Evolutionary conservation across 2,329 filamentous ascomycete genomes (phyloP).

Genomic region (Fusarium chlamydosporum): DNA sequence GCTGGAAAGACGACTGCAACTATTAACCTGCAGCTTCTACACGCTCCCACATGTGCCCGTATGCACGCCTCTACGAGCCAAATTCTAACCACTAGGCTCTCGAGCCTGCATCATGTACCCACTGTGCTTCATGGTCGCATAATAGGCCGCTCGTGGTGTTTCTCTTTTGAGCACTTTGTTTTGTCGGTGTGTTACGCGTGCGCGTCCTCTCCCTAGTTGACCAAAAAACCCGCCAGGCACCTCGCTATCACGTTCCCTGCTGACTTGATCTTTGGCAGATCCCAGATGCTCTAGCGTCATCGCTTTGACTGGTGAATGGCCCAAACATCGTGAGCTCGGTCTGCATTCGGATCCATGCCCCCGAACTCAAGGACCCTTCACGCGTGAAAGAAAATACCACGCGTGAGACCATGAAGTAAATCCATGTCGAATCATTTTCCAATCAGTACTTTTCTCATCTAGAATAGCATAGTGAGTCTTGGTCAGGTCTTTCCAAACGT

Average conservation of each 20-base stretch:
- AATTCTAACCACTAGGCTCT: constrained; percentile 47
- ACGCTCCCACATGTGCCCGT: constrained; percentile 42
- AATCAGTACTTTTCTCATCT: neutral
- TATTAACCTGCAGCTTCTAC: constrained; percentile 36
- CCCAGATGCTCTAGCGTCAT: constrained; percentile 45
- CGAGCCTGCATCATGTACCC: constrained; percentile 51
- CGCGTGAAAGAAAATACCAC: constrained; percentile 31
- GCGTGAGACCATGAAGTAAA: constrained; percentile 1
- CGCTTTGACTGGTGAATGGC: constrained; percentile 36
- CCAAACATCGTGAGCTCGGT: constrained; percentile 45
- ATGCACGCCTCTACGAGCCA: constrained; percentile 39
- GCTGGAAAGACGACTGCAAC: constrained; percentile 46
- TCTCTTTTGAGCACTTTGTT: constrained; percentile 49
- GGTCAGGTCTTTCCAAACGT: neutral
- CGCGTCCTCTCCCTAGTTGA: constrained; percentile 47
- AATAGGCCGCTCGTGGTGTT: constrained; percentile 52
- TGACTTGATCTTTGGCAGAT: constrained; percentile 44
- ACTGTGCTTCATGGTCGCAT: constrained; percentile 57
- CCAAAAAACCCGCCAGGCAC: constrained; percentile 36
- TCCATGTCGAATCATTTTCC: neutral
- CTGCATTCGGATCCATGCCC: constrained; percentile 47
- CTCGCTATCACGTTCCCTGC: constrained; percentile 38
- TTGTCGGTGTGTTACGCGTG: constrained; percentile 57
- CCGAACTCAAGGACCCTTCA: constrained; percentile 35
- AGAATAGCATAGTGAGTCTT: constrained; percentile 6